These are phyloP conservation scores for Pestalotiopsis sp. DNA, from an alignment of 2,329 filamentous ascomycete genomes.

Conservation along the genomic window DNA sequence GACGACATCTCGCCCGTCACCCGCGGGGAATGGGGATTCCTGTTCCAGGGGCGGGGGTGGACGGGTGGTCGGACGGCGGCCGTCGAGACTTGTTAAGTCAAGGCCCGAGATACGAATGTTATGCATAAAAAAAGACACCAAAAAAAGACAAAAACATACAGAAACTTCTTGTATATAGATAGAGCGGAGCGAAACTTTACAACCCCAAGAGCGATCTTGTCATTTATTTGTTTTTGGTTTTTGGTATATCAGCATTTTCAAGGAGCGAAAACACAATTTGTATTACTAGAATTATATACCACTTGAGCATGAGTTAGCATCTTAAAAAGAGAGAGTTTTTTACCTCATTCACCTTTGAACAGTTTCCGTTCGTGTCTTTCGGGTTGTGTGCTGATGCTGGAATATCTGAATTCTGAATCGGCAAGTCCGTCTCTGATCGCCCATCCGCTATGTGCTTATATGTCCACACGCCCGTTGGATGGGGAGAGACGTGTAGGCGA, in stretches of 20 bases:
- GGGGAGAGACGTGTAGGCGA: no score
- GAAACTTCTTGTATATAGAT: background rate
- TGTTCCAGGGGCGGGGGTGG: conserved; percentile 54
- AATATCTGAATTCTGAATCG: no score
- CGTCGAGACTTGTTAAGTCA: conserved; percentile 53
- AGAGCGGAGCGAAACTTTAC: background rate
- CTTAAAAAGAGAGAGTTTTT: background rate
- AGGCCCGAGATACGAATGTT: background rate
- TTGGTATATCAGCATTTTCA: conserved; percentile 2
- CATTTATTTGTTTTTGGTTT: background rate
- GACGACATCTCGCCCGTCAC: conserved; percentile 67
- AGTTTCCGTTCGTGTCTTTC: no score
- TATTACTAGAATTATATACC: background rate
- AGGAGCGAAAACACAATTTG: background rate
- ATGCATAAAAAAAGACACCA: background rate
- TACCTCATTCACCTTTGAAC: background rate
- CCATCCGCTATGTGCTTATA: no score
- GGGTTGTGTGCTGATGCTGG: no score
- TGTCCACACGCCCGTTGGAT: no score
- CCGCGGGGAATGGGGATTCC: conserved; percentile 63
- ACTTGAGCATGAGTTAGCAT: background rate
- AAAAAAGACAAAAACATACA: background rate
- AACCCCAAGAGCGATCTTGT: conserved; percentile 11
- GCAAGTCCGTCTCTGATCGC: no score
- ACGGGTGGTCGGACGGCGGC: conserved; percentile 47